Base-by-base conservation (phyloP, 805 yeast genomes). In the Isabelozyma pseudorhagii region DNA sequence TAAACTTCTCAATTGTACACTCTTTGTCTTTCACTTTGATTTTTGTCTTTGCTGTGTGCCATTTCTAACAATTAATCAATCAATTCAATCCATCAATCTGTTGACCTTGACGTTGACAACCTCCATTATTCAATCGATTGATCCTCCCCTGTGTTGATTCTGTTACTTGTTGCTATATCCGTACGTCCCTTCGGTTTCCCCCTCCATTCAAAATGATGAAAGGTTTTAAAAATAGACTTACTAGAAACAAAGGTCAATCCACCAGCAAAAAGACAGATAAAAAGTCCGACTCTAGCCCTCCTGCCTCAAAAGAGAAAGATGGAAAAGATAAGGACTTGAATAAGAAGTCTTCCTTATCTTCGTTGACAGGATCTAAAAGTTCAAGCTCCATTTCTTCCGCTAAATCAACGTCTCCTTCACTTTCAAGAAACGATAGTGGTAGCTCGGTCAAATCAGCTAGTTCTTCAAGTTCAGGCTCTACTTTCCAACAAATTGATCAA, bases 211-310 rank as follows among this genome's bases (percentile, higher is more conserved):
- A 61, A 45, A 74, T 74, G 79, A 74, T 74, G 78, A 74, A 73
- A 66, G 79, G 79, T 14, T 74, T 74, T 56, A 74, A 74, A 54
- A 73, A 74, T 50, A 66, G 77, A 54, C 77, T 74, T 58, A 68
- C 77, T 15, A 62, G 79, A 51, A 71, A 70, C 58, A 68, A 68
- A 57, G 58, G 64, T 52, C 74, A 61, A 55, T 52, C 73, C 38
- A 53, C 74, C 25, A 60, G 56, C 45, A 72, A 72, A 51, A 67
- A 70, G 50, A 40, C 62, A 1, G 69, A 71, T 18, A 71, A 71
- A 47, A 73, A 72, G 56, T 68, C 68, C 43, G 57, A 59, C 40
- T 69, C 66, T 21, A 72, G 69, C 11, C n/a, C 45, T 6, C n/a
- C 11, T 13, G 8, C 40, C 11, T 38, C 46, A 15, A 27, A 27